Evolutionary conservation across 306 rosid species (phyloP).

Genomic region (Trichosanthes cucumerina): DNA sequence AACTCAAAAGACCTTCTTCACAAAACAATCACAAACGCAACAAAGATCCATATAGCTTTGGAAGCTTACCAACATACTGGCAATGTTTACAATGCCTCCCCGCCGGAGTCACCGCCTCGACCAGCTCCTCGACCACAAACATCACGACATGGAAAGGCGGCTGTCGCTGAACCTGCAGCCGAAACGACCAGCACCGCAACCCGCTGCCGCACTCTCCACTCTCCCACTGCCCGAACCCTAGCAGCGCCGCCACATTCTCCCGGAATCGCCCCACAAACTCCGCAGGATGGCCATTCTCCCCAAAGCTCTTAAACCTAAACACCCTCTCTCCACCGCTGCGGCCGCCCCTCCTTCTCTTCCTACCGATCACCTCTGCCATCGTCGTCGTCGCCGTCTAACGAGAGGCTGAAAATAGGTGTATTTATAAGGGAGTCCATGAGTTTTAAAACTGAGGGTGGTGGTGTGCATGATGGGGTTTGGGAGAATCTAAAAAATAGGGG

Average conservation of each 20-base stretch:
- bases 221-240: constrained; percentile 62
- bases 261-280: constrained; percentile 47
- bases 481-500: constrained; percentile 42
- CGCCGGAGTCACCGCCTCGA: constrained; percentile 27
- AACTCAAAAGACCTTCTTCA: background rate
- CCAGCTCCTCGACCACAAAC: constrained; percentile 56
- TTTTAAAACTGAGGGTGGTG: background rate
- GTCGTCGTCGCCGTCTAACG: background rate
- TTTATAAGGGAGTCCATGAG: background rate
- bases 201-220: constrained; percentile 21
- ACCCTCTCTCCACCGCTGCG: constrained; percentile 70
- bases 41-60: background rate
- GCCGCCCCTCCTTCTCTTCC: constrained; percentile 62
- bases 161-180: constrained; percentile 63
- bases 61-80: constrained; percentile 61
- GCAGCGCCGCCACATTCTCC: constrained; percentile 54
- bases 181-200: constrained; percentile 72
- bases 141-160: constrained; percentile 56
- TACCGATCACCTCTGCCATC: constrained; percentile 12
- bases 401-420: background rate
- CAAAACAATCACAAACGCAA: background rate
- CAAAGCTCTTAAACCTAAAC: constrained; percentile 70
- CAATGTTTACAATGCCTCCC: constrained; percentile 63
- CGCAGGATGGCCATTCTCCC: constrained; percentile 57
- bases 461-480: constrained; percentile 38